Conservation (phyloP, 1,284 basidiomycete species). For the Trichosporon sp. region DNA sequence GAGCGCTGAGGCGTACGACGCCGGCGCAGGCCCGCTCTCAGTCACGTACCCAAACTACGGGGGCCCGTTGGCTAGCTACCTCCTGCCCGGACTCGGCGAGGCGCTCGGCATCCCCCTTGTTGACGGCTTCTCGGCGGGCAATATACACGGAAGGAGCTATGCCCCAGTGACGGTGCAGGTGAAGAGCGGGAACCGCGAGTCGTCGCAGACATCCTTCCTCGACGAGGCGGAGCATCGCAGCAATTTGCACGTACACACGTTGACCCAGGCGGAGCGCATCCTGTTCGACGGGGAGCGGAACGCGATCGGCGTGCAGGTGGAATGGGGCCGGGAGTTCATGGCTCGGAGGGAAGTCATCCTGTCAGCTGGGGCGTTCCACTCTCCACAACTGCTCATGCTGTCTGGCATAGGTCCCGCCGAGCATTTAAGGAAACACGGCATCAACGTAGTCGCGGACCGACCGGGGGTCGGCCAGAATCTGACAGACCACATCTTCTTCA, state of each 20-base stretch:
- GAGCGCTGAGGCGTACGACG: not conserved
- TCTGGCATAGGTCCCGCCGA: slow-evolving; percentile 22
- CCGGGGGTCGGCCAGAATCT: slow-evolving; percentile 36
- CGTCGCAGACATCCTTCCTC: slow-evolving; percentile 16
- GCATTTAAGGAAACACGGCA: slow-evolving; percentile 16
- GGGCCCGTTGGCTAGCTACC: not conserved
- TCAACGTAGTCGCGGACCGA: slow-evolving; percentile 28
- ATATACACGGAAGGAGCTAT: slow-evolving; percentile 12
- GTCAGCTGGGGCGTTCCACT: slow-evolving; percentile 25
- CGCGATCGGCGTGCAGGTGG: slow-evolving; percentile 8
- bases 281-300: slow-evolving; percentile 16
- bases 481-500: slow-evolving; percentile 34
- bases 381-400: slow-evolving; percentile 22
- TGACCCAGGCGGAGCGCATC: slow-evolving; percentile 16
- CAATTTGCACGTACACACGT: slow-evolving; percentile 5
- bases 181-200: slow-evolving; percentile 14
- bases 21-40: slow-evolving; percentile 10
- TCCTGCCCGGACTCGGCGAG: not conserved
- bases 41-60: slow-evolving; percentile 24
- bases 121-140: slow-evolving; percentile 16
- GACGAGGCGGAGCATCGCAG: not conserved
- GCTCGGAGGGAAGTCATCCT: slow-evolving; percentile 24
- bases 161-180: not conserved
- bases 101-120: slow-evolving; percentile 14
- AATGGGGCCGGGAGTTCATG: not conserved